Conservation (phyloP, 1,284 basidiomycete genomes). For the Cerioporus squamosus region DNA sequence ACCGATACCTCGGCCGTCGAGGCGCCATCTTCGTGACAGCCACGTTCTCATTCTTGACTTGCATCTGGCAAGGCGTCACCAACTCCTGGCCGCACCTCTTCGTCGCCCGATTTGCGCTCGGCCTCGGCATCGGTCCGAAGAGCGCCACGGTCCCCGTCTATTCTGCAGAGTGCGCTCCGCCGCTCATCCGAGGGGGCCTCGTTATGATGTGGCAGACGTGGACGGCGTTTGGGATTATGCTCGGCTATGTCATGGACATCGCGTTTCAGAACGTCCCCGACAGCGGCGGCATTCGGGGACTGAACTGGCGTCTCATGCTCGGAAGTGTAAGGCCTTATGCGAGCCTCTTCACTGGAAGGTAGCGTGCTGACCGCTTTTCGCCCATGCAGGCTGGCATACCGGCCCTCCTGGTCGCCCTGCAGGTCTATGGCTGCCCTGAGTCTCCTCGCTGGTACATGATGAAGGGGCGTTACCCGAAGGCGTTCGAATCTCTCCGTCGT, state of each 20-base stretch:
- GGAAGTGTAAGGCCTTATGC: conserved; percentile 43
- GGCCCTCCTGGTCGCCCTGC: conserved; percentile 58
- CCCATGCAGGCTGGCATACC: conserved; percentile 58
- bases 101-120: conserved; percentile 68
- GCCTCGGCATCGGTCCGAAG: conserved; percentile 75
- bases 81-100: conserved; percentile 77
- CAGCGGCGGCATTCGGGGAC: conserved; percentile 47
- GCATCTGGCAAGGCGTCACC: conserved; percentile 72
- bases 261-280: conserved; percentile 61
- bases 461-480: conserved; percentile 68
- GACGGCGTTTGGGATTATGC: conserved; percentile 78
- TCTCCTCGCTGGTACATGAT: conserved; percentile 78
- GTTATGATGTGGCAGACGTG: conserved; percentile 82
- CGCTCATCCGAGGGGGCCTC: conserved; percentile 74
- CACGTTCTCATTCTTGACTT: conserved; percentile 63
- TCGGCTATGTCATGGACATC: conserved; percentile 61
- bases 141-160: conserved; percentile 67
- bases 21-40: conserved; percentile 79
- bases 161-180: conserved; percentile 67
- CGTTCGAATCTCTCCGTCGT: conserved; percentile 64
- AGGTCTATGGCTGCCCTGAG: conserved; percentile 60
- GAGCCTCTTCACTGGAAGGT: neutral
- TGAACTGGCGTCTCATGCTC: conserved; percentile 75
- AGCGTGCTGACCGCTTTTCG: neutral
- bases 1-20: conserved; percentile 70